Evolutionary conservation across 495 filamentous ascomycete genomes (phyloP).

Genomic region (Tricharina praecox): DNA sequence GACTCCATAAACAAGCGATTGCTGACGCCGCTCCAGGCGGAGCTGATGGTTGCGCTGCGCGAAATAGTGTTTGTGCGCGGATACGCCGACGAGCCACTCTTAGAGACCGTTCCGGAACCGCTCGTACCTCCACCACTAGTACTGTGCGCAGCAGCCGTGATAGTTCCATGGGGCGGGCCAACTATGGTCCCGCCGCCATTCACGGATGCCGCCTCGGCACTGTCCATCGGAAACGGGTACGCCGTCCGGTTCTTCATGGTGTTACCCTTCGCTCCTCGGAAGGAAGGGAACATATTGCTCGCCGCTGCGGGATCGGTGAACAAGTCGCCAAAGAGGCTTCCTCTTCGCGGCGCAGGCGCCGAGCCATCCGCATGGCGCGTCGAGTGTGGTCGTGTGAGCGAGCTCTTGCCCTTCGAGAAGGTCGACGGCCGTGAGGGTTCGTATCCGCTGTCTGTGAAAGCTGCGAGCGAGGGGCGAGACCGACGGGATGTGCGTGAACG

Average conservation of each 20-base stretch:
- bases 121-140: no score
- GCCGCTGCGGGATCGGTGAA: background rate
- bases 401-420: conserved; percentile 10
- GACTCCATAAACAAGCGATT: conserved; percentile 24
- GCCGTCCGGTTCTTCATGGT: background rate
- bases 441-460: conserved; percentile 22
- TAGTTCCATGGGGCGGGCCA: no score
- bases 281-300: no score
- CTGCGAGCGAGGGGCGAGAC: conserved; percentile 25
- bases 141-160: no score
- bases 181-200: no score
- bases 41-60: conserved; percentile 23
- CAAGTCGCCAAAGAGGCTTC: background rate
- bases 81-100: conserved; percentile 12
- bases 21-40: conserved; percentile 25
- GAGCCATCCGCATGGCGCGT: no score
- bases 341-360: no score
- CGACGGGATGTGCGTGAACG: conserved; percentile 17
- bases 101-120: conserved; percentile 7
- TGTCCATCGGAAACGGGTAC: conserved; percentile 12
- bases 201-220: no score
- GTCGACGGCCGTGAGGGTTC: conserved; percentile 15
- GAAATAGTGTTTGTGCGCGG: conserved; percentile 18
- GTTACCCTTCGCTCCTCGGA: background rate
- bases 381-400: no score